These are phyloP conservation scores for Solanum hybrid DNA, from an alignment of 305 asterid species.

Conservation along the genomic window DNA sequence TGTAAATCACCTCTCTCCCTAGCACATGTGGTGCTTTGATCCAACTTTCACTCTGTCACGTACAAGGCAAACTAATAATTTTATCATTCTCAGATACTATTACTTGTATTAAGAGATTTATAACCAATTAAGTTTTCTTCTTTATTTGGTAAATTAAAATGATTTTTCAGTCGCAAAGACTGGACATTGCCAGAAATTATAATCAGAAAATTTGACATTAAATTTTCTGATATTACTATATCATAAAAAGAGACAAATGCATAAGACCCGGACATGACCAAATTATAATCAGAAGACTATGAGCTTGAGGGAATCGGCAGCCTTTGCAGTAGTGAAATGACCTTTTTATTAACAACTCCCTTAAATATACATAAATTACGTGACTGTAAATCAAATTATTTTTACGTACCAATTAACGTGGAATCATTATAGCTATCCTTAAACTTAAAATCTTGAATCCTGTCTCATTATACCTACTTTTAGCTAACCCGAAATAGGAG, in stretches of 20 bases:
- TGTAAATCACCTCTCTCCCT: background rate
- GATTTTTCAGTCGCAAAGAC: background rate
- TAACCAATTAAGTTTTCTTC: background rate
- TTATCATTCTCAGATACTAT: background rate
- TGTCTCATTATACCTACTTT: too few relatives aligned
- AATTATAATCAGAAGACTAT: too few relatives aligned
- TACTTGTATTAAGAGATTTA: background rate
- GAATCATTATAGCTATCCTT: too few relatives aligned
- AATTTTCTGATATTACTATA: slow-evolving; percentile 10
- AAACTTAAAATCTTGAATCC: too few relatives aligned
- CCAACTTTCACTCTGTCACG: background rate
- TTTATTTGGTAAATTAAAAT: too few relatives aligned
- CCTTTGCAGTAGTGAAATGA: too few relatives aligned
- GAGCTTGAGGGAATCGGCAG: too few relatives aligned
- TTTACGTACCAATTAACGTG: too few relatives aligned
- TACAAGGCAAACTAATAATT: background rate
- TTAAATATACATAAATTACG: too few relatives aligned
- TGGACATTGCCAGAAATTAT: background rate
- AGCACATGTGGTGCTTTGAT: background rate
- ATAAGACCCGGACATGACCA: background rate
- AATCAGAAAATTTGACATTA: background rate
- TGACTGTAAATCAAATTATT: too few relatives aligned
- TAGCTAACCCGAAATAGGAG: too few relatives aligned
- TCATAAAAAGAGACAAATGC: background rate
- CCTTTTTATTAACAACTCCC: too few relatives aligned